Evolutionary conservation across 176 grass and related monocot genomes (phyloP), one percentile per base, ranked within the genome.

Genomic region (Typha latifolia): DNA sequence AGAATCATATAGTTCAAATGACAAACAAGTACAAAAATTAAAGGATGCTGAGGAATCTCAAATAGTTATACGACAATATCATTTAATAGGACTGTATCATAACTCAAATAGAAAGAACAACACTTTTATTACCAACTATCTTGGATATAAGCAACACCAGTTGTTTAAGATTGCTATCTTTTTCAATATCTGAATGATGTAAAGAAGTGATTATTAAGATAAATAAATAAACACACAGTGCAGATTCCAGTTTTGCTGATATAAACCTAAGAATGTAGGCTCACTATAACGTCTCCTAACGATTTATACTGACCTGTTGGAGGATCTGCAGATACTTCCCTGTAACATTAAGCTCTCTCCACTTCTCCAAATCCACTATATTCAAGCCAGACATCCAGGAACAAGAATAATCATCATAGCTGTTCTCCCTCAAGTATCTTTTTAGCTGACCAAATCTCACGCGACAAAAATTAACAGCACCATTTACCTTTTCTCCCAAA

Each of bases 381-480:
- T 99, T 99, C 59, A 99, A 27, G 63, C 95, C 95, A 76, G 86
- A 87, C 83, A 99, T 99, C 95, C 95, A 99, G 37, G 86, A 84
- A 78, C 95, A 99, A 74, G 95, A 99, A 56, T 85, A 77, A 13
- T 67, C 79, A 73, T 99, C 79, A 74, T 99, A 94, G 34, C 67
- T 81, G 69, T 81, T 72, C 66, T 77, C 82, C 64, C 84, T 86
- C 48, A 99, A 61, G 68, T 90, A 78, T 2, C 72, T 83, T 82
- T 79, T 90, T 24, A 99, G 69, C 49, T 99, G 85, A 32, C 85
- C 79, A 49, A 93, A 48, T 90, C 74, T 90, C 27, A 99, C 62
- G 66, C 89, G 78, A 81, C 94, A 99, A 78, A 87, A 90, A 51
- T 72, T 89, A 61, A 87, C 62, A 67, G 89, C 94, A 51, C 86